Evolutionary conservation across 345 rosid genomes (phyloP).

Genomic region (Pugionium cornutum): DNA sequence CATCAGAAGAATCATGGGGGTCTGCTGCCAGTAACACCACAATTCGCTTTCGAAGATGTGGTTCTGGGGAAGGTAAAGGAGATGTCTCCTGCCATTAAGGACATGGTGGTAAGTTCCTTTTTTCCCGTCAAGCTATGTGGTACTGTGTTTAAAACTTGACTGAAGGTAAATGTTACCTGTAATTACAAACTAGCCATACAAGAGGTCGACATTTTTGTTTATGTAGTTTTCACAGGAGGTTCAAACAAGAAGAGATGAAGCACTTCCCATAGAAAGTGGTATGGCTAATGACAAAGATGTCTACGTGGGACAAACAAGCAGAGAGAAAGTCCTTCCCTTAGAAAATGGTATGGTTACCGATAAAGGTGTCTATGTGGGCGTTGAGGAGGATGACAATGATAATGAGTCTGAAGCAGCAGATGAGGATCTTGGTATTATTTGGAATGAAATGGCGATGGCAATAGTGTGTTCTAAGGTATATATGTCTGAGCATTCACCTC

Average conservation of each 20-base stretch:
- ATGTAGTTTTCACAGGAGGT: conserved; percentile 39
- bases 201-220: conserved; percentile 6
- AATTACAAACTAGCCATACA: conserved; percentile 8
- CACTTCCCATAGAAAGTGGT: conserved; percentile 26
- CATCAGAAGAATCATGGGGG: conserved; percentile 51
- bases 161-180: conserved; percentile 11
- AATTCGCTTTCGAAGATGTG: conserved; percentile 50
- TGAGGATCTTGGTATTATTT: conserved; percentile 79
- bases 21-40: conserved; percentile 27
- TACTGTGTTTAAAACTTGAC: conserved; percentile 13
- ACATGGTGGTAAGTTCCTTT: conserved; percentile 44
- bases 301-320: conserved; percentile 48
- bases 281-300: conserved; percentile 54
- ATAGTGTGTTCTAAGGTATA: conserved; percentile 72
- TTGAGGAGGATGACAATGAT: conserved; percentile 50
- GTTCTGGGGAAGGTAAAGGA: conserved; percentile 51
- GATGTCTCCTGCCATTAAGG: conserved; percentile 29
- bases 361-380: conserved; percentile 70
- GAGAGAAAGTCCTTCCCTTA: conserved; percentile 16
- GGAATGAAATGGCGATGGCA: conserved; percentile 81
- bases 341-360: conserved; percentile 44
- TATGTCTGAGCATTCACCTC: conserved; percentile 9
- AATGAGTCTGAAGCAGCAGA: conserved; percentile 44
- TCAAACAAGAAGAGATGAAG: conserved; percentile 18
- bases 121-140: conserved; percentile 3